These are phyloP conservation scores for Auriculariales sp. DNA, from an alignment of 768 basidiomycete species.

Conservation along the genomic window DNA sequence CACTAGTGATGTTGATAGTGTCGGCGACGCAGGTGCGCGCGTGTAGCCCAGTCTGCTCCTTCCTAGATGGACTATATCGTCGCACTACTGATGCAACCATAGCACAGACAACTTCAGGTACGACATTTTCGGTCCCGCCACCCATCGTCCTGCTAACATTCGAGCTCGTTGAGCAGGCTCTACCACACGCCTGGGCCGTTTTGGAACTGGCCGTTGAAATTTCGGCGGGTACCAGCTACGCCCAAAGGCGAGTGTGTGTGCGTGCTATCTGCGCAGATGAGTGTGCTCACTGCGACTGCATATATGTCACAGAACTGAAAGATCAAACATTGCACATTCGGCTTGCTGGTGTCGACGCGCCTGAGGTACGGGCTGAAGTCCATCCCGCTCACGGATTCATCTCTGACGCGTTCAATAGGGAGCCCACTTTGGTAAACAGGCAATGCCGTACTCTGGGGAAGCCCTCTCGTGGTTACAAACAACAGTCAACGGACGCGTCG, in stretches of 20 bases:
- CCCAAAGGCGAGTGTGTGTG: conserved; percentile 36
- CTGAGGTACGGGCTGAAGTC: conserved; percentile 47
- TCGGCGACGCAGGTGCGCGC: conserved; percentile 63
- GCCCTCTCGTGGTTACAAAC: conserved; percentile 56
- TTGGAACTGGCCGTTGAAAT: conserved; percentile 59
- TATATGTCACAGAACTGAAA: conserved; percentile 39
- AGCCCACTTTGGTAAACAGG: conserved; percentile 72
- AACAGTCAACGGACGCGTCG: conserved; percentile 36
- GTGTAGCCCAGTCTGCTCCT: too few species aligned
- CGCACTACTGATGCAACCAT: background rate
- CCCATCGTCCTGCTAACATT: background rate
- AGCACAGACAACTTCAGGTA: background rate
- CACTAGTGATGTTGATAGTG: conserved; percentile 33
- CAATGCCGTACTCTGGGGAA: conserved; percentile 63
- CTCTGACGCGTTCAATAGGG: conserved; percentile 24
- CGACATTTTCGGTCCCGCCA: background rate
- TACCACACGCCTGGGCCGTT: conserved; percentile 75
- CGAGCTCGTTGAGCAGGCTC: conserved; percentile 35
- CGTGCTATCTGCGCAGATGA: background rate
- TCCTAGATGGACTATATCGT: background rate
- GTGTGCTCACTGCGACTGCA: background rate
- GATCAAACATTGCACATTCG: conserved; percentile 77
- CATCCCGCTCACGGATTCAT: background rate
- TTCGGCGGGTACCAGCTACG: conserved; percentile 44
- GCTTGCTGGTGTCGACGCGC: conserved; percentile 84